Evolutionary conservation across 2,329 filamentous ascomycete genomes (phyloP).

Genomic region (Ophiocordyceps sinensis): DNA sequence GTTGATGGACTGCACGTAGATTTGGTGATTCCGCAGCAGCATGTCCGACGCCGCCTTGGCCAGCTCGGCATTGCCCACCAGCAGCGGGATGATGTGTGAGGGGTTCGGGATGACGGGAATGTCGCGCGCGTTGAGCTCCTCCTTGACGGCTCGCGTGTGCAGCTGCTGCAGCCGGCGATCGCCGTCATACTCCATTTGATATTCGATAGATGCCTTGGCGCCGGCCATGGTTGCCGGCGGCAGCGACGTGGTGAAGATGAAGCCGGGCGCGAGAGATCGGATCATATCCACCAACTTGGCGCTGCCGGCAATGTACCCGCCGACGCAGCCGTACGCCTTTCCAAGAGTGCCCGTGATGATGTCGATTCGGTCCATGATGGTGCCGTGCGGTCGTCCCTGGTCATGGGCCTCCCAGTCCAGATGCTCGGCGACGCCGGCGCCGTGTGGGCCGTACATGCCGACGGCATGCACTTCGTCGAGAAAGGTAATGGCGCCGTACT

Average conservation of each 20-base stretch:
- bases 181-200: constrained; percentile 72
- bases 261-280: constrained; percentile 86
- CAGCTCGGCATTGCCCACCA: constrained; percentile 86
- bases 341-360: constrained; percentile 96
- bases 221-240: constrained; percentile 96
- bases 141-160: constrained; percentile 90
- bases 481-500: constrained; percentile 96
- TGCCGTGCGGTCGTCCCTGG: constrained; percentile 60
- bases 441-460: constrained; percentile 95
- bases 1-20: constrained; percentile 98
- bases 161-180: constrained; percentile 89
- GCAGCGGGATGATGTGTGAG: constrained; percentile 84
- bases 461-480: constrained; percentile 97
- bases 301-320: constrained; percentile 91
- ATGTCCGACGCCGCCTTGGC: constrained; percentile 88
- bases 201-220: constrained; percentile 80
- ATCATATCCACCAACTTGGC: constrained; percentile 79
- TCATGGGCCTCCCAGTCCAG: constrained; percentile 83
- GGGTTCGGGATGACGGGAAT: constrained; percentile 98
- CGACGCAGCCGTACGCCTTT: constrained; percentile 95
- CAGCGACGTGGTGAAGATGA: constrained; percentile 97
- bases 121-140: constrained; percentile 59
- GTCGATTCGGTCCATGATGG: constrained; percentile 88
- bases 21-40: constrained; percentile 75
- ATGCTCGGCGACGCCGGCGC: constrained; percentile 93